Evolutionary conservation across 2,329 filamentous ascomycete species (phyloP).

Genomic region (Corynespora cassiicola): DNA sequence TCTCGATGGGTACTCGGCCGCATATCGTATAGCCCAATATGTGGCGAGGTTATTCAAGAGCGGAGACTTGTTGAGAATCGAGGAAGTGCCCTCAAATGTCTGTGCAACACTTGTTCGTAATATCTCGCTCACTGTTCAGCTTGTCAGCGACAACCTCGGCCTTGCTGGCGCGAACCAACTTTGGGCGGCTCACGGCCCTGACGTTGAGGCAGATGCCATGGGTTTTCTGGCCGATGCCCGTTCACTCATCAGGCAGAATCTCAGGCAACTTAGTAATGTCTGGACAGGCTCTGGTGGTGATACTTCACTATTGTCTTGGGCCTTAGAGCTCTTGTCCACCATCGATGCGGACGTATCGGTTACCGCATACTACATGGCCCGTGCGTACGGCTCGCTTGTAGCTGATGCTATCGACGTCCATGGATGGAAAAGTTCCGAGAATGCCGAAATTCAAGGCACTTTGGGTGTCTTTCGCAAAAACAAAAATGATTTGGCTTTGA

Average conservation of each 20-base stretch:
- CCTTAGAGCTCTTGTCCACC: slow-evolving; percentile 27
- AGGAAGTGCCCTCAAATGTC: slow-evolving; percentile 31
- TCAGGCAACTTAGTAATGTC: slow-evolving; percentile 25
- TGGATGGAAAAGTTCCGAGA: slow-evolving; percentile 46
- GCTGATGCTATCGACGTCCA: slow-evolving; percentile 50
- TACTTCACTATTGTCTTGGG: slow-evolving; percentile 32
- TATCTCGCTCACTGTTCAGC: slow-evolving; percentile 60
- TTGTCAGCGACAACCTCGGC: slow-evolving; percentile 67
- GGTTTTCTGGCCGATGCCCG: slow-evolving; percentile 61
- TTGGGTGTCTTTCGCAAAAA: slow-evolving; percentile 38
- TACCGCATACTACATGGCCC: slow-evolving; percentile 50
- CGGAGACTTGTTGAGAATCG: slow-evolving; percentile 43
- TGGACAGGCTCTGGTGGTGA: slow-evolving; percentile 21
- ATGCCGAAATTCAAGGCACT: slow-evolving; percentile 42
- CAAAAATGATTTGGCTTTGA: slow-evolving; percentile 39
- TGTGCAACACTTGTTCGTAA: slow-evolving; percentile 51
- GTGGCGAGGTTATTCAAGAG: slow-evolving; percentile 63
- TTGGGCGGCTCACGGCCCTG: slow-evolving; percentile 54
- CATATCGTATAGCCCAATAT: slow-evolving; percentile 79
- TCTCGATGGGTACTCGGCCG: slow-evolving; percentile 71
- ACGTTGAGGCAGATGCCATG: slow-evolving; percentile 60
- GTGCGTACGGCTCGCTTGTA: slow-evolving; percentile 46
- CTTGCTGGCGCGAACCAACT: slow-evolving; percentile 62
- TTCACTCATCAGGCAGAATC: slow-evolving; percentile 53
- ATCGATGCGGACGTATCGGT: slow-evolving; percentile 27